phyloP scores from a whole-genome alignment of 164 flowering plant genomes.

The Warburgia ugandensis region DNA sequence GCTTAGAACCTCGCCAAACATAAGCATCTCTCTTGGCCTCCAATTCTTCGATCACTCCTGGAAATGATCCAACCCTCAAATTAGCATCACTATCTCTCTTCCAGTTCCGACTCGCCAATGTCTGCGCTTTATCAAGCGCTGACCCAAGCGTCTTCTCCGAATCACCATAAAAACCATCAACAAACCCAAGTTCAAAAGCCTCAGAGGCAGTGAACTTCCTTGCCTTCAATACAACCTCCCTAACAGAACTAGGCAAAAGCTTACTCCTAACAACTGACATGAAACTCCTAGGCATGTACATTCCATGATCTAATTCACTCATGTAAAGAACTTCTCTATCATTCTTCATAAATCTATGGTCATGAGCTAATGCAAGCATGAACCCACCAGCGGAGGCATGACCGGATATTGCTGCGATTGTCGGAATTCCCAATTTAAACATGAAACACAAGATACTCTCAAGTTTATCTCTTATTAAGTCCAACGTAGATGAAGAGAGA shows the following conservation, averaged over 20 bases:
- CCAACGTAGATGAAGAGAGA: neutral
- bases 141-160: slow-evolving; percentile 2
- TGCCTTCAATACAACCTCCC: no score
- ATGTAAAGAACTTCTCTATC: slow-evolving; percentile 9
- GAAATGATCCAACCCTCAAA: no score
- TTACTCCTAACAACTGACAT: slow-evolving; percentile 10
- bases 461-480: slow-evolving; percentile 1
- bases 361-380: slow-evolving; percentile 11
- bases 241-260: no score
- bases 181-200: no score
- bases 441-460: slow-evolving; percentile 7
- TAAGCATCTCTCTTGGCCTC: no score
- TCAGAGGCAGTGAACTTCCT: no score
- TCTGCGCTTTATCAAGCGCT: slow-evolving; percentile 4
- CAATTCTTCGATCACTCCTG: no score
- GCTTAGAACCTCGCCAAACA: no score
- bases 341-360: slow-evolving; percentile 9
- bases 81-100: slow-evolving; percentile 8
- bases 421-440: slow-evolving; percentile 11
- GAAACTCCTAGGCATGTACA: slow-evolving; percentile 12
- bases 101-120: slow-evolving; percentile 6
- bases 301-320: slow-evolving; percentile 17
- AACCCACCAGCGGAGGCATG: slow-evolving; percentile 11
- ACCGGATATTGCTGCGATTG: slow-evolving; percentile 10
- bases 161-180: no score